Percentiles rank a stretch among this genome's conserved stretches.
These are phyloP conservation scores for Hymenoscyphus occultus DNA, from an alignment of 2,329 filamentous ascomycete genomes.

Conservation along the genomic window DNA sequence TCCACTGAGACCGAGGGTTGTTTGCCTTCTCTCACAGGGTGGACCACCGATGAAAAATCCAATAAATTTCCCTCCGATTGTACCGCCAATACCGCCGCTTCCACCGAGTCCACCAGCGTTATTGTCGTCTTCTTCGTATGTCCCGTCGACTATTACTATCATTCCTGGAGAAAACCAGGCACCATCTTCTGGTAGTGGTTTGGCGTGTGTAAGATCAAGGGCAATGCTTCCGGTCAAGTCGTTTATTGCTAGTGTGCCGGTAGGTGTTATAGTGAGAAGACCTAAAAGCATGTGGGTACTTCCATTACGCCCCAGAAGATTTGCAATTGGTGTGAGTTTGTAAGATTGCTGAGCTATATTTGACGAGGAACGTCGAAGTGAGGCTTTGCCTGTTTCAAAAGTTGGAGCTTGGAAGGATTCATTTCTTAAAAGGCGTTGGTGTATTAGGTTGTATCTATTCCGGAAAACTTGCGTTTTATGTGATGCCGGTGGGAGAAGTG, in stretches of 20 bases:
- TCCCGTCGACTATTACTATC: conserved; percentile 90
- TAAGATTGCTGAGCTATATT: conserved; percentile 62
- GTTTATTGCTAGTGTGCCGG: conserved; percentile 76
- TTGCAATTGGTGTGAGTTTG: conserved; percentile 83
- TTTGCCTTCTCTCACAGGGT: conserved; percentile 79
- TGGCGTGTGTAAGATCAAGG: conserved; percentile 77
- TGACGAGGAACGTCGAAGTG: conserved; percentile 58
- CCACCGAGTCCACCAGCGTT: conserved; percentile 68
- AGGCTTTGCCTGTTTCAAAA: conserved; percentile 59
- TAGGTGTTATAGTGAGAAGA: conserved; percentile 75
- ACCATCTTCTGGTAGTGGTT: conserved; percentile 77
- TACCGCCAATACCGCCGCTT: conserved; percentile 79
- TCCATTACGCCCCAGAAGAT: conserved; percentile 73
- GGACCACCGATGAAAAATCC: conserved; percentile 90
- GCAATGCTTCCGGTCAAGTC: conserved; percentile 86
- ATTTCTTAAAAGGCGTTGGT: conserved; percentile 88
- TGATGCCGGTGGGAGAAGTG: conserved; percentile 70
- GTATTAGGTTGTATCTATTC: conserved; percentile 86
- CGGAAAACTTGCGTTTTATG: conserved; percentile 85
- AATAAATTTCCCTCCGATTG: conserved; percentile 87
- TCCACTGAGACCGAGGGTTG: conserved; percentile 69
- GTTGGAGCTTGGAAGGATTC: conserved; percentile 86
- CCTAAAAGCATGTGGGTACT: conserved; percentile 84
- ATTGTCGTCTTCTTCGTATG: conserved; percentile 92
- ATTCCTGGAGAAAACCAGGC: conserved; percentile 95